Conservation (phyloP, 805 yeast genomes). For the Hanseniaspora taiwanica region DNA sequence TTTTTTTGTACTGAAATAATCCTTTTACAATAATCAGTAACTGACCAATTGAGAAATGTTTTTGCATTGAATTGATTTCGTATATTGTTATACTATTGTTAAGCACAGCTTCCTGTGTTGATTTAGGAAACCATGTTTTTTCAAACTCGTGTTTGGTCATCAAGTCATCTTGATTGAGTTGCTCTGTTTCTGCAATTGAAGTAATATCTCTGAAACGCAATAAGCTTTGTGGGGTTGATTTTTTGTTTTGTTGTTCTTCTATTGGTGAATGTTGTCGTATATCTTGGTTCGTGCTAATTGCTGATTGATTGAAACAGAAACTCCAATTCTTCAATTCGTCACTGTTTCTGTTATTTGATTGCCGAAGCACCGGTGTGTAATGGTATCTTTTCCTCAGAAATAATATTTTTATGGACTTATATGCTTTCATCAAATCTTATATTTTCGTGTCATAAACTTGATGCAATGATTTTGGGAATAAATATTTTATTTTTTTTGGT, state of each 20-base stretch:
- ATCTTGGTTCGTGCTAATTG: conserved; percentile 1
- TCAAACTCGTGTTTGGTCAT: not conserved
- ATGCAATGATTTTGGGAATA: too few species aligned
- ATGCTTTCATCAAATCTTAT: not conserved
- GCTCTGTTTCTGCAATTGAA: too few species aligned
- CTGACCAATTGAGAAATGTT: conserved; percentile 11
- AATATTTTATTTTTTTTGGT: too few species aligned
- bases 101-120: conserved; percentile 8
- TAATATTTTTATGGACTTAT: not conserved
- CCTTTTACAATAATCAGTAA: conserved; percentile 9
- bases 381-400: too few species aligned
- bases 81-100: conserved; percentile 7
- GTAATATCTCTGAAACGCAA: too few species aligned
- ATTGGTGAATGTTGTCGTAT: too few species aligned
- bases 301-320: not conserved
- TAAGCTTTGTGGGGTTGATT: too few species aligned
- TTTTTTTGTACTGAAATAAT: conserved; percentile 6
- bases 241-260: too few species aligned
- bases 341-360: not conserved
- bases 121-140: conserved; percentile 11
- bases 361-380: not conserved
- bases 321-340: not conserved
- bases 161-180: too few species aligned
- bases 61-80: conserved; percentile 5
- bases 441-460: too few species aligned